phyloP scores from a whole-genome alignment of 177 flowering plant species.

The Vitis hybrid region DNA sequence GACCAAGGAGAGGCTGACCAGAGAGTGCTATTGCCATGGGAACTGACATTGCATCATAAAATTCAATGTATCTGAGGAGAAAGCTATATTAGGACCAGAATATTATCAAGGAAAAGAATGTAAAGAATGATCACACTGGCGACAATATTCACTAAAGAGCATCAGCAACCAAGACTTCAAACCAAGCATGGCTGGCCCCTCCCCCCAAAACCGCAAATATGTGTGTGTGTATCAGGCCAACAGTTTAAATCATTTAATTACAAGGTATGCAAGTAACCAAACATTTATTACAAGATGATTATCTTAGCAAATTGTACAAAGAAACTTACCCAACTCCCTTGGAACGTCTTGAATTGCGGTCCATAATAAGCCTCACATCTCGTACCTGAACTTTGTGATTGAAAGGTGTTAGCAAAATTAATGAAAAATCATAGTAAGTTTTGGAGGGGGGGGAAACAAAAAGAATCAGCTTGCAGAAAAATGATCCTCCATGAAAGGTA shows the following conservation, averaged over 20 bases:
- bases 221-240: no score
- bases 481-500: background rate
- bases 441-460: background rate
- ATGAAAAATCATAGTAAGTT: background rate
- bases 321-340: slow-evolving; percentile 87
- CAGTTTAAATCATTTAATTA: no score
- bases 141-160: no score
- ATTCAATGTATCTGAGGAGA: slow-evolving; percentile 77
- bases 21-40: slow-evolving; percentile 98
- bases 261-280: no score
- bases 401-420: background rate
- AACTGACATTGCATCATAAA: slow-evolving; percentile 91
- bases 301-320: background rate
- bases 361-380: slow-evolving; percentile 93
- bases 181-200: no score
- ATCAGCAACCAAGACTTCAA: no score
- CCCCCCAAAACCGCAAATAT: no score
- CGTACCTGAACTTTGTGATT: slow-evolving; percentile 57
- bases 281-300: no score
- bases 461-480: background rate
- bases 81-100: background rate
- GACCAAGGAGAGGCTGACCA: slow-evolving; percentile 86
- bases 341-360: slow-evolving; percentile 86
- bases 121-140: background rate
- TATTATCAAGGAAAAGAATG: background rate